Evolutionary conservation across 2,329 filamentous ascomycete genomes (phyloP).

Genomic region (Penicillium freii): DNA sequence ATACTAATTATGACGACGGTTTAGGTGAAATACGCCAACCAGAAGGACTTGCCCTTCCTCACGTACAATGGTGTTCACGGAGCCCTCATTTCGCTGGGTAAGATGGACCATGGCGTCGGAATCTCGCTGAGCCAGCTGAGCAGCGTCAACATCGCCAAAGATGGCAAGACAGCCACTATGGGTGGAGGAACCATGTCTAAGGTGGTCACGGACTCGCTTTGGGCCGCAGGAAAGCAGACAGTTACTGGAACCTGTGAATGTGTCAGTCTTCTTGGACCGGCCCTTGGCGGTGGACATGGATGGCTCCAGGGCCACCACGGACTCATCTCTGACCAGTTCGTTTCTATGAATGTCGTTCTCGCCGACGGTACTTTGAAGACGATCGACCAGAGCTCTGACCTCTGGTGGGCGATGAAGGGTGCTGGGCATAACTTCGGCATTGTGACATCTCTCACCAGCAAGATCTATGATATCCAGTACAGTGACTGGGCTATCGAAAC

Average conservation of each 20-base stretch:
- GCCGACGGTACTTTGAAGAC: slow-evolving; percentile 48
- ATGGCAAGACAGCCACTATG: slow-evolving; percentile 50
- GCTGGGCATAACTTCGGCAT: slow-evolving; percentile 61
- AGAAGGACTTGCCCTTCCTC: slow-evolving; percentile 51
- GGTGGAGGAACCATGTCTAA: slow-evolving; percentile 51
- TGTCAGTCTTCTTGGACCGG: slow-evolving; percentile 49
- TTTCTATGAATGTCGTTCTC: slow-evolving; percentile 53
- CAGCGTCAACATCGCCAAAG: slow-evolving; percentile 36
- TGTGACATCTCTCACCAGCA: slow-evolving; percentile 49
- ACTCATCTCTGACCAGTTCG: slow-evolving; percentile 54
- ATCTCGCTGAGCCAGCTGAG: slow-evolving; percentile 51
- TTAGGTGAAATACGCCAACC: slow-evolving; percentile 50
- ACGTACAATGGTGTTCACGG: slow-evolving; percentile 56
- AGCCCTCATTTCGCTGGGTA: slow-evolving; percentile 49
- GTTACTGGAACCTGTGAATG: slow-evolving; percentile 56
- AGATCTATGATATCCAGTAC: slow-evolving; percentile 48
- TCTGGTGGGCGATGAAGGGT: slow-evolving; percentile 58
- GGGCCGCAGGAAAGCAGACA: slow-evolving; percentile 52
- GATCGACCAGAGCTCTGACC: slow-evolving; percentile 46
- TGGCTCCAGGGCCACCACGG: slow-evolving; percentile 55
- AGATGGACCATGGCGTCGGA: slow-evolving; percentile 51
- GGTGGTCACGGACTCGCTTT: slow-evolving; percentile 49
- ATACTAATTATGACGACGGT: not conserved
- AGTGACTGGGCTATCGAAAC: slow-evolving; percentile 42
- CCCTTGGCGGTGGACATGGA: slow-evolving; percentile 59